Conservation (phyloP, 257 asterid species). For the Ajuga chamaepitys region DNA sequence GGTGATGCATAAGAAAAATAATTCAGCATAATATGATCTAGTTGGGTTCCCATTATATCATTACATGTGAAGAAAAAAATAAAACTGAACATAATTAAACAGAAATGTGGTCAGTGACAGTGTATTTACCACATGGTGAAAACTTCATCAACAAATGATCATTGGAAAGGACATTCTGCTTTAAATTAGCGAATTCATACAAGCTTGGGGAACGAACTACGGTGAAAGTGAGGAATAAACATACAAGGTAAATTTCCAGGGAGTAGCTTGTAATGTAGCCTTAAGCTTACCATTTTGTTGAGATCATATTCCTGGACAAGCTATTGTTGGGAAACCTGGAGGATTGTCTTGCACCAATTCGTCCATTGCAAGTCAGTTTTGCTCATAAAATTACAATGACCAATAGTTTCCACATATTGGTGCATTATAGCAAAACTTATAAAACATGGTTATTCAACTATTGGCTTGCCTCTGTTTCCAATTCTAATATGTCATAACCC, state of each 20-base stretch:
- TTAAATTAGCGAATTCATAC: no score
- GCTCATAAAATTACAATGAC: background rate
- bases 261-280: background rate
- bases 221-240: no score
- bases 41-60: background rate
- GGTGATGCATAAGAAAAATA: background rate
- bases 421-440: background rate
- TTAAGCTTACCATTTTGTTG: background rate
- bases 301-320: background rate
- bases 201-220: no score
- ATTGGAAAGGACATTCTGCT: no score
- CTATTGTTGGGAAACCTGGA: background rate
- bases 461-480: background rate
- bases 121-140: constrained; percentile 7
- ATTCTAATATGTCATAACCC: no score
- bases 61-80: background rate
- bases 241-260: no score
- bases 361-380: background rate
- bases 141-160: background rate
- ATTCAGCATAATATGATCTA: constrained; percentile 2
- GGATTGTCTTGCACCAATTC: background rate
- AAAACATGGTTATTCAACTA: background rate
- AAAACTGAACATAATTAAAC: background rate
- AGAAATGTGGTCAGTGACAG: background rate
- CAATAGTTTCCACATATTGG: background rate